Base-by-base conservation (phyloP, 768 basidiomycete genomes). In the Russula virescens region DNA sequence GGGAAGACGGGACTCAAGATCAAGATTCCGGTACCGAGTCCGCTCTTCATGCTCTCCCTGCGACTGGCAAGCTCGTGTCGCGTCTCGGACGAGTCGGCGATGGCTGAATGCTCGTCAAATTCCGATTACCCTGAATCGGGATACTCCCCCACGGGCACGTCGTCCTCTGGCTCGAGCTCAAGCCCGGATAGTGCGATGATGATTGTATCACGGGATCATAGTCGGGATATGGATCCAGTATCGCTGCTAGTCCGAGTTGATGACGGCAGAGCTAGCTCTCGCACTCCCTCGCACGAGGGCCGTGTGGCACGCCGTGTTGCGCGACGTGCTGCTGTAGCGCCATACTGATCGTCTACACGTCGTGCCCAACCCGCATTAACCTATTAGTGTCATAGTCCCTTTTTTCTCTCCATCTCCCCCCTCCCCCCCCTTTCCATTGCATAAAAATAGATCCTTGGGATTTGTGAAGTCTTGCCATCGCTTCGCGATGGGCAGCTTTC, bases 1-100 rank as follows among this genome's bases (percentile, higher is more conserved):
- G 46, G 19, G 23, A 60, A 35, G 53, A 64, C 63, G 19, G 63
- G 63, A 14, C 63, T 64, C 40, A 64, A 60, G 53, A 64, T 64
- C 42, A 54, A 23, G 47, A 64, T 64, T 47, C 63, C 63, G n/a
- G 28, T 48, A 18, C 47, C 63, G 10, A 60, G 40, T n/a, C 53
- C 63, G 48, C 31, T 55, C n/a, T 46, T 64, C 47, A 46, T 64
- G 53, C 63, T 64, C 53, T 54, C 63, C 19, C 42, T 60, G 34
- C 52, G 42, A 28, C 40, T 64, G 21, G 58, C 53, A 2, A 31
- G 25, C 42, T 59, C 58, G 16, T 64, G 63, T 18, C 63, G 40
- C 34, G 53, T 64, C 31, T 48, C 46, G 10, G 47, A 52, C 40
- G 28, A 43, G 28, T 43, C 10, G 31, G 50, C 23, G 19, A 11